Conservation (phyloP, 257 asterid species). For the Pogostemon cablin region DNA sequence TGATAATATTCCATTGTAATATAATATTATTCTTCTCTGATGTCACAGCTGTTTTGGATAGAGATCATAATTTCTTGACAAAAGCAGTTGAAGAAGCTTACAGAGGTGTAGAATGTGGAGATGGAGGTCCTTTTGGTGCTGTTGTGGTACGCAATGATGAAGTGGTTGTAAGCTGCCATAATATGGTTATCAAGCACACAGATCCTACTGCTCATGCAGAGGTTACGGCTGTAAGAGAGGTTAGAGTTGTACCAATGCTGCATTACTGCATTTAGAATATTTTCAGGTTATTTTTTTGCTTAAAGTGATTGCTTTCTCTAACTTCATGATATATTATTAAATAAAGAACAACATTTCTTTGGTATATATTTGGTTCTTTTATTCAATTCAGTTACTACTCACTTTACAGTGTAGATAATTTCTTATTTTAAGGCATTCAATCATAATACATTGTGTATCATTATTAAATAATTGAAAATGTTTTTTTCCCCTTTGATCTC, state of each 20-base stretch:
- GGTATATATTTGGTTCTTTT: not conserved
- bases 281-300: not conserved
- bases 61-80: constrained; percentile 89
- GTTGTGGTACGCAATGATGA: constrained; percentile 84
- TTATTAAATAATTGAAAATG: too few relatives aligned
- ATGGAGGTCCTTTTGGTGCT: constrained; percentile 99
- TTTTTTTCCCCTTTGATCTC: too few relatives aligned
- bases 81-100: constrained; percentile 98
- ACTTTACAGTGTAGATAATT: not conserved
- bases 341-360: not conserved
- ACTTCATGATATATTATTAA: not conserved
- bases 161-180: constrained; percentile 92
- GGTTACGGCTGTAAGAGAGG: constrained; percentile 99
- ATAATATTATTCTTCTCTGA: constrained; percentile 22
- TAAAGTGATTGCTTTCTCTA: constrained; percentile 13
- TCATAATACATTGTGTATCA: too few relatives aligned
- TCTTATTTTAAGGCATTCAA: not conserved
- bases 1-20: not conserved
- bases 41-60: constrained; percentile 78
- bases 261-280: not conserved
- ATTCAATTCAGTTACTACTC: not conserved
- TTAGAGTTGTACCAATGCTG: constrained; percentile 39
- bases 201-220: constrained; percentile 99
- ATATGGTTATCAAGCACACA: constrained; percentile 72
- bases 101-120: constrained; percentile 89